Percentiles rank a stretch among this genome's conserved stretches.
These are phyloP conservation scores for Ceratopteris richardii DNA, from an alignment of 75 land plant species.

Conservation along the genomic window DNA sequence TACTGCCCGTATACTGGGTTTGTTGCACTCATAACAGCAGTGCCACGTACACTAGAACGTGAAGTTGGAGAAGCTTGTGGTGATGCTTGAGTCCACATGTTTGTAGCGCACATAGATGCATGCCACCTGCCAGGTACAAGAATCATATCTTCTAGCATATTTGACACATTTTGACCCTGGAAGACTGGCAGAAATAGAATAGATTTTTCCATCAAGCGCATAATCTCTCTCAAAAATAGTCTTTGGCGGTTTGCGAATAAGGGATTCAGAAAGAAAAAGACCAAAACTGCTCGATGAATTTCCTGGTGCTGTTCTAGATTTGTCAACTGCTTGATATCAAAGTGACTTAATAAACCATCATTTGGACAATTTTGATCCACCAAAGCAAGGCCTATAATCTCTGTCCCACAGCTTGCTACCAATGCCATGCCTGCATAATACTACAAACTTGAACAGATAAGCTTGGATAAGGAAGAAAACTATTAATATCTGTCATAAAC, in stretches of 20 bases:
- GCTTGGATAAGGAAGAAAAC: background rate
- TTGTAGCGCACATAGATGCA: background rate
- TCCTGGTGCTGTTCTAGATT: slow-evolving; percentile 7
- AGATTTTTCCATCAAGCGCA: slow-evolving; percentile 18
- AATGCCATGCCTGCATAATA: slow-evolving; percentile 12
- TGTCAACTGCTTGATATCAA: slow-evolving; percentile 4
- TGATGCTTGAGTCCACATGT: slow-evolving; percentile 5
- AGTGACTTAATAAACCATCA: slow-evolving; percentile 14
- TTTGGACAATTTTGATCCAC: slow-evolving; percentile 7
- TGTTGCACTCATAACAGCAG: background rate
- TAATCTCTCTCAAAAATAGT: slow-evolving; percentile 20
- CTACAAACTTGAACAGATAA: slow-evolving; percentile 1
- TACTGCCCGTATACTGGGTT: slow-evolving; percentile 6
- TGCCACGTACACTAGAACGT: background rate
- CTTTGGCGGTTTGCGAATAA: slow-evolving; percentile 4
- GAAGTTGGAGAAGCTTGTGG: background rate
- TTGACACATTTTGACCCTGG: slow-evolving; percentile 13
- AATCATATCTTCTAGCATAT: slow-evolving; percentile 10
- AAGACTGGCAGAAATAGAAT: slow-evolving; percentile 18
- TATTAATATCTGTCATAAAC: too few species aligned
- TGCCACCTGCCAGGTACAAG: slow-evolving; percentile 20
- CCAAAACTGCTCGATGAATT: slow-evolving; percentile 11
- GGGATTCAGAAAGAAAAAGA: slow-evolving; percentile 14
- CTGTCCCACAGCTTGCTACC: slow-evolving; percentile 5
- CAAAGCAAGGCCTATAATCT: slow-evolving; percentile 17